Evolutionary conservation across 2,329 filamentous ascomycete species (phyloP), one percentile per base, ranked within the genome.

Genomic region (Fusarium poae): DNA sequence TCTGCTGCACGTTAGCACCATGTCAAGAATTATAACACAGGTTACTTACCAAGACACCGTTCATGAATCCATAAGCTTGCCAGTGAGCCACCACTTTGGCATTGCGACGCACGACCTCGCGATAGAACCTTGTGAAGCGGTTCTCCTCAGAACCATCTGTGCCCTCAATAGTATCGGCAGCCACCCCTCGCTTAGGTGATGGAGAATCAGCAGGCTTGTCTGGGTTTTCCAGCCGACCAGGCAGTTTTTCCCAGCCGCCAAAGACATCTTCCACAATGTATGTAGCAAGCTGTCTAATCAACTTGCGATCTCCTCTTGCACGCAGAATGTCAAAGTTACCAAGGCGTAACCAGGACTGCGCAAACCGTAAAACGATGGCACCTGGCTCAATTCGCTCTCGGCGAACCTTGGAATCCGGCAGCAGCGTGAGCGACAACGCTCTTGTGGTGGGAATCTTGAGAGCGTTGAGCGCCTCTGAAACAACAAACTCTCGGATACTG

Each of bases 1-100:
- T 99, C 79, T 81, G 18, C 46, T 8, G 35, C 21, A 13, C 21
- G 54, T 80, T 48, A 79, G 73, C 34, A 21, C 29, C 23, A 20
- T 23, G 40, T 16, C n/a, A 12, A 37, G 10, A 15, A 34, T 21
- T n/a, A 5, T 6, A 6, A 13, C 32, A 9, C 13, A 13, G 30
- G 6, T 34, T 13, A 68, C 76, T 67, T 69, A 81, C 79, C 60
- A 99, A 84, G 6, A 99, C 96, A 45, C 96, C 96, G 75, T 99
- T 99, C 86, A 97, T 98, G 82, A 99, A 99, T n/a, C 93, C 96
- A 75, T 98, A 98, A 0, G 93, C 94, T 82, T 99, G 97, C 95
- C 96, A 98, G 71, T 91, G 88, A 13, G 96, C 96, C 3, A 98
- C 94, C 0, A 92, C 97, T 61, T 86, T 84, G 2, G 96, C 96